Conservation (phyloP, 78 protist species). For the Goniomonas avonlea region DNA sequence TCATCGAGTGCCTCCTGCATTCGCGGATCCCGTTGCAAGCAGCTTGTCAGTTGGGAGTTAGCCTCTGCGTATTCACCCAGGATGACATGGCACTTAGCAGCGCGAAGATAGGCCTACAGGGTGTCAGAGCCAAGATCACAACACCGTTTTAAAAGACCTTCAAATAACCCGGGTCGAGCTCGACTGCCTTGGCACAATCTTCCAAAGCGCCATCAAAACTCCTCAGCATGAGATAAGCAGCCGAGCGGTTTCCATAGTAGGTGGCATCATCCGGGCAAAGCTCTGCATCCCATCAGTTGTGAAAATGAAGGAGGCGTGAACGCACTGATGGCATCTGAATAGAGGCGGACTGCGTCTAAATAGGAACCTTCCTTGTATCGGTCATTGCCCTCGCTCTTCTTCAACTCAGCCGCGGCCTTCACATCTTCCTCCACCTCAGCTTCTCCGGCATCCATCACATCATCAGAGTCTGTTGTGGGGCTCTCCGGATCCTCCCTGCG, state of each 20-base stretch:
- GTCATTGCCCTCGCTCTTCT: not conserved
- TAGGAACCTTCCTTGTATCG: not conserved
- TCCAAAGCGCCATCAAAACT: not conserved
- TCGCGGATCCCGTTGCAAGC: too few relatives aligned
- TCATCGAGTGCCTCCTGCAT: too few relatives aligned
- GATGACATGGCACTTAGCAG: not conserved
- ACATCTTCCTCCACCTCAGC: not conserved
- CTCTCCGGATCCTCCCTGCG: not conserved
- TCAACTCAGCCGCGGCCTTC: not conserved
- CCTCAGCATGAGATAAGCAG: constrained; percentile 6
- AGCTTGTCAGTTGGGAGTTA: too few relatives aligned
- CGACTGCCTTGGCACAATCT: not conserved
- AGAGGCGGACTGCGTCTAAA: not conserved
- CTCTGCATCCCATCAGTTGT: not conserved
- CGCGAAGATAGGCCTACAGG: constrained; percentile 11
- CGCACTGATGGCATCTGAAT: not conserved
- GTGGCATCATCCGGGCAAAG: not conserved
- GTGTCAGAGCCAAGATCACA: too few relatives aligned
- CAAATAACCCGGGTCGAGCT: not conserved
- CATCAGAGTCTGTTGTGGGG: not conserved
- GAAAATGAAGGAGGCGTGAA: not conserved
- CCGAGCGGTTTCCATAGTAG: not conserved
- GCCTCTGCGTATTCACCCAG: too few relatives aligned
- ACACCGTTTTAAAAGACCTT: too few relatives aligned
- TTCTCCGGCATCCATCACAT: not conserved